phyloP scores from a whole-genome alignment of 768 basidiomycete species.

The Trichaptum fuscoviolaceum region DNA sequence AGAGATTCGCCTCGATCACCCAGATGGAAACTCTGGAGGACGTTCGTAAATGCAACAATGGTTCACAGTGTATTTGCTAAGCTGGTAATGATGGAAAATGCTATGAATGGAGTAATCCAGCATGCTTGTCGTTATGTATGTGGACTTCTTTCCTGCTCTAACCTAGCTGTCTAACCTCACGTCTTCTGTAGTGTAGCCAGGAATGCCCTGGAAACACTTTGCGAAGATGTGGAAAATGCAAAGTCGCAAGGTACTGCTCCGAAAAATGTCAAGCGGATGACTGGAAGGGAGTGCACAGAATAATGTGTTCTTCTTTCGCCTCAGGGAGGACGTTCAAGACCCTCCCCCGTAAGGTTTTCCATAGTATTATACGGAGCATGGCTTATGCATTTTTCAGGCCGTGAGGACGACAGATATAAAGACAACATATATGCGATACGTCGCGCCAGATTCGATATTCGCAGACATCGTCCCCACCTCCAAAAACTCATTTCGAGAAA shows the following conservation, averaged over 20 bases:
- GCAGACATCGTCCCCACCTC: not conserved
- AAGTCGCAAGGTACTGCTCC: not conserved
- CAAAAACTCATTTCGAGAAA: not conserved
- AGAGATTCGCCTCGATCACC: not conserved
- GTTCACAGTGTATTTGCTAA: not conserved
- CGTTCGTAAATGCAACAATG: not conserved
- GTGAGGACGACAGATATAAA: not conserved
- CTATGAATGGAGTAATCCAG: too few relatives aligned
- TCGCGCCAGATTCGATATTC: not conserved
- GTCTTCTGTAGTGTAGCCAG: not conserved
- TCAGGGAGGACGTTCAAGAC: not conserved
- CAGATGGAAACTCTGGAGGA: not conserved
- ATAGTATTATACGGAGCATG: not conserved
- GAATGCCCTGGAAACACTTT: not conserved
- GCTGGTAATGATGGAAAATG: not conserved
- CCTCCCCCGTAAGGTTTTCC: not conserved
- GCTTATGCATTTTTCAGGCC: not conserved
- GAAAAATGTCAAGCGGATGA: not conserved
- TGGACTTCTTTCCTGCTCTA: not conserved
- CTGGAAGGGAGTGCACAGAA: not conserved
- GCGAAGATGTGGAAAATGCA: not conserved
- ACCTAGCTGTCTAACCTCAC: not conserved
- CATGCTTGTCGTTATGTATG: too few relatives aligned
- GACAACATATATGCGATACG: not conserved
- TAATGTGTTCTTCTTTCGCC: not conserved